These are phyloP conservation scores for Serendipita indica DNA, from an alignment of 768 basidiomycete genomes.

Conservation along the genomic window DNA sequence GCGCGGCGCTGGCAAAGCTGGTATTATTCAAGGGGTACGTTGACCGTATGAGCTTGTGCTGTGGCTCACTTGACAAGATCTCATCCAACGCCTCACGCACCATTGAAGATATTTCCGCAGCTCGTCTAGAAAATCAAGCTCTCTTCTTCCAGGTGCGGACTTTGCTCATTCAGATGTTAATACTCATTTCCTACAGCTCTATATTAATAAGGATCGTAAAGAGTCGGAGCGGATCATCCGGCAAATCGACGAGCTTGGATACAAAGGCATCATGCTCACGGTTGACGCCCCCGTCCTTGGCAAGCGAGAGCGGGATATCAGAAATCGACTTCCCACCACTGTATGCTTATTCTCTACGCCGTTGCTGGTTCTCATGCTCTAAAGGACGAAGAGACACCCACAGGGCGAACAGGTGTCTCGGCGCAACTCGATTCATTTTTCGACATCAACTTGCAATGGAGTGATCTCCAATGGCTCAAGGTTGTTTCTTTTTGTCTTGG, in stretches of 20 bases:
- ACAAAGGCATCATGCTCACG: slow-evolving; percentile 24
- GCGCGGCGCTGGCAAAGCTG: slow-evolving; percentile 44
- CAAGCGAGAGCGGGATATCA: slow-evolving; percentile 15
- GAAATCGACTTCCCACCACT: not conserved
- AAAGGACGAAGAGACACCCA: not conserved
- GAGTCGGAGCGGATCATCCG: slow-evolving; percentile 55
- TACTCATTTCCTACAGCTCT: slow-evolving; percentile 32
- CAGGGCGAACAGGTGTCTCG: not conserved
- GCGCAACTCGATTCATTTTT: not conserved
- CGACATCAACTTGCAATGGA: slow-evolving; percentile 17
- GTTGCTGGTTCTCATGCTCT: not conserved
- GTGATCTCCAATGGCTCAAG: slow-evolving; percentile 23
- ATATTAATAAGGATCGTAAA: slow-evolving; percentile 59
- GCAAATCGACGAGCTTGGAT: slow-evolving; percentile 20
- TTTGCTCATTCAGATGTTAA: slow-evolving; percentile 12
- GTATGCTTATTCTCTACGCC: not conserved
- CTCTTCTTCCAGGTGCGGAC: slow-evolving; percentile 23
- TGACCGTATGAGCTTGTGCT: not conserved
- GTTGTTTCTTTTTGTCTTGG: slow-evolving; percentile 13
- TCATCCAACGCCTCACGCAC: slow-evolving; percentile 5
- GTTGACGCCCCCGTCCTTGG: slow-evolving; percentile 24
- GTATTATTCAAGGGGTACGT: slow-evolving; percentile 50
- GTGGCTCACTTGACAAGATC: not conserved
- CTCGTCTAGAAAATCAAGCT: slow-evolving; percentile 16
- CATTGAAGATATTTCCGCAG: slow-evolving; percentile 20